Evolutionary conservation across 2,329 filamentous ascomycete species (phyloP).

Genomic region (Aspergillus alliaceus): DNA sequence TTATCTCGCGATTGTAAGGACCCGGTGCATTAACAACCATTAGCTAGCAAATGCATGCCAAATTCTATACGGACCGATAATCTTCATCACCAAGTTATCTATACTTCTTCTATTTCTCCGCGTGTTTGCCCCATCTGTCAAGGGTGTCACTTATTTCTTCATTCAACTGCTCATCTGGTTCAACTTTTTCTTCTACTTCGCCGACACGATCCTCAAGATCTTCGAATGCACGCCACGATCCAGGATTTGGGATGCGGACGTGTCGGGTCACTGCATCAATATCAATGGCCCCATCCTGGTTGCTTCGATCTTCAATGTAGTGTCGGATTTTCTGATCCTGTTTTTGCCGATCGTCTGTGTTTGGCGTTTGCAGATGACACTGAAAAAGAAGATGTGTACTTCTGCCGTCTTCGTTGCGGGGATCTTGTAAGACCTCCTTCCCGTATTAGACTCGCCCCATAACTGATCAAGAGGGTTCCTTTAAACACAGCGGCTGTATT

Average conservation of each 20-base stretch:
- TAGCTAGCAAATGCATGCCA: conserved; percentile 24
- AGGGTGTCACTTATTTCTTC: conserved; percentile 17
- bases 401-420: conserved; percentile 25
- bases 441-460: neutral
- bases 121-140: conserved; percentile 22
- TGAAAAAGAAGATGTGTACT: conserved; percentile 17
- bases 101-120: conserved; percentile 29
- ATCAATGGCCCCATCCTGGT: conserved; percentile 22
- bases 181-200: conserved; percentile 26
- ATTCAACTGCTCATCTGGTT: conserved; percentile 26
- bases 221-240: conserved; percentile 24
- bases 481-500: conserved; percentile 18
- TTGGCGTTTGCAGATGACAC: conserved; percentile 22
- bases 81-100: conserved; percentile 30
- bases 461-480: neutral
- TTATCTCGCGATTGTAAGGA: neutral
- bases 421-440: conserved; percentile 15
- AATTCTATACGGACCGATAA: conserved; percentile 28
- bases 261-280: conserved; percentile 23
- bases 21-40: neutral
- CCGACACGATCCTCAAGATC: conserved; percentile 25
- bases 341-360: conserved; percentile 24
- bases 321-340: conserved; percentile 25
- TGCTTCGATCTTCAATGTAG: conserved; percentile 22
- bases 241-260: conserved; percentile 22